Evolutionary conservation across 2,329 filamentous ascomycete genomes (phyloP).

Genomic region (Diaporthe longicolla): DNA sequence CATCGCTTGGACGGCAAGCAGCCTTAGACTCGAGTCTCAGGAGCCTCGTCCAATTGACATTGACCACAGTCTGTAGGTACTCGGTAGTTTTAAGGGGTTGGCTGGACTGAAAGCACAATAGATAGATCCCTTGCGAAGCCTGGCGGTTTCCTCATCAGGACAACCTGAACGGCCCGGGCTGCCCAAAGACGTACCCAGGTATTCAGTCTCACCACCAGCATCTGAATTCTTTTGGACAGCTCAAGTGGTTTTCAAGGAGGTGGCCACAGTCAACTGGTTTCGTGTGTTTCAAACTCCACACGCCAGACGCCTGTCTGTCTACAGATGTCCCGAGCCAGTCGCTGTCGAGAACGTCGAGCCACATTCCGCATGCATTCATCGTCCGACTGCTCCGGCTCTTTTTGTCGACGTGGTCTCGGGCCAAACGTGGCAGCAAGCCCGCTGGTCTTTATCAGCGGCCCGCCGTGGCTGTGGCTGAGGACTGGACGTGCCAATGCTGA

Average conservation of each 20-base stretch:
- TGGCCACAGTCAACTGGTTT: background rate
- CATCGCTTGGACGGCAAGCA: no score
- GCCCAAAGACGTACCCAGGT: no score
- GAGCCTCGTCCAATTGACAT: background rate
- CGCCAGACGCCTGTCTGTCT: background rate
- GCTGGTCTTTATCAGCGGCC: no score
- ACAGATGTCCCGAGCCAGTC: background rate
- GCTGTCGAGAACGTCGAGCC: background rate
- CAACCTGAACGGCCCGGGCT: no score
- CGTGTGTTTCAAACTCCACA: background rate
- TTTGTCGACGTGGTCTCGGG: slow-evolving; percentile 1
- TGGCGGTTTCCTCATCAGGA: no score
- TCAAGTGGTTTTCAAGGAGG: no score
- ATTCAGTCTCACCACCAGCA: no score
- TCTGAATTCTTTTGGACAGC: no score
- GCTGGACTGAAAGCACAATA: background rate
- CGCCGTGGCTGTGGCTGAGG: no score
- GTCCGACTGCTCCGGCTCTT: background rate
- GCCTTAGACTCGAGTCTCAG: background rate
- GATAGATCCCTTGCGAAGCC: background rate
- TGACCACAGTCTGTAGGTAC: background rate
- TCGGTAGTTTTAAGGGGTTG: background rate
- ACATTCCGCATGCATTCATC: slow-evolving; percentile 9
- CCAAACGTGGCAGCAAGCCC: background rate
- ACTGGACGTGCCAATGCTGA: background rate